phyloP scores from a whole-genome alignment of 306 rosid genomes.

The Nissolia schottii region DNA sequence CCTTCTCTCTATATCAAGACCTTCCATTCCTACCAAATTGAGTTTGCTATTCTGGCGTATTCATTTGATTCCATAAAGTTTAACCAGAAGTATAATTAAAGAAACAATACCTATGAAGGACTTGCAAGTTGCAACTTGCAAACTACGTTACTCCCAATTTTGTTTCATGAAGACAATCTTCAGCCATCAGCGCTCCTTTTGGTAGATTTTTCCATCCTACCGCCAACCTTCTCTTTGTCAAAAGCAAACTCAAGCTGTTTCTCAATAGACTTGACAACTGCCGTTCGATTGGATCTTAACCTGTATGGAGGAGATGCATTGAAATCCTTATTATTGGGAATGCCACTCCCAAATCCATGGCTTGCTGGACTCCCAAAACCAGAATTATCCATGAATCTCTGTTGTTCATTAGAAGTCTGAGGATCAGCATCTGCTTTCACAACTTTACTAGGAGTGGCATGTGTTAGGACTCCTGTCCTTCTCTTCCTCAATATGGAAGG shows the following conservation, averaged over 20 bases:
- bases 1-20: background rate
- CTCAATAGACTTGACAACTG: slow-evolving; percentile 78
- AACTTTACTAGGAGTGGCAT: slow-evolving; percentile 35
- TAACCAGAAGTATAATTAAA: slow-evolving; percentile 10
- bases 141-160: slow-evolving; percentile 56
- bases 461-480: slow-evolving; percentile 37
- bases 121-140: slow-evolving; percentile 34
- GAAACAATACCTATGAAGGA: slow-evolving; percentile 10
- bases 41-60: slow-evolving; percentile 6
- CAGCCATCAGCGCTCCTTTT: slow-evolving; percentile 33
- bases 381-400: slow-evolving; percentile 31
- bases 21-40: background rate
- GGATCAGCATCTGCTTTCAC: slow-evolving; percentile 36
- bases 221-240: slow-evolving; percentile 58
- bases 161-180: slow-evolving; percentile 47
- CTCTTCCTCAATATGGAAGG: slow-evolving; percentile 92
- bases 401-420: slow-evolving; percentile 36
- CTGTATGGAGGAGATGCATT: slow-evolving; percentile 92
- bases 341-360: slow-evolving; percentile 33
- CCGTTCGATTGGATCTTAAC: slow-evolving; percentile 76
- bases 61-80: too few species aligned
- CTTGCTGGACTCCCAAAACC: slow-evolving; percentile 47
- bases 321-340: slow-evolving; percentile 52
- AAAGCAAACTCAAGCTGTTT: slow-evolving; percentile 81
- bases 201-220: slow-evolving; percentile 32